A percentile compares a stretch with the other conserved stretches of the same genome.
These are phyloP conservation scores for Pleurotus djamor DNA, from an alignment of 768 basidiomycete genomes.

Conservation along the genomic window DNA sequence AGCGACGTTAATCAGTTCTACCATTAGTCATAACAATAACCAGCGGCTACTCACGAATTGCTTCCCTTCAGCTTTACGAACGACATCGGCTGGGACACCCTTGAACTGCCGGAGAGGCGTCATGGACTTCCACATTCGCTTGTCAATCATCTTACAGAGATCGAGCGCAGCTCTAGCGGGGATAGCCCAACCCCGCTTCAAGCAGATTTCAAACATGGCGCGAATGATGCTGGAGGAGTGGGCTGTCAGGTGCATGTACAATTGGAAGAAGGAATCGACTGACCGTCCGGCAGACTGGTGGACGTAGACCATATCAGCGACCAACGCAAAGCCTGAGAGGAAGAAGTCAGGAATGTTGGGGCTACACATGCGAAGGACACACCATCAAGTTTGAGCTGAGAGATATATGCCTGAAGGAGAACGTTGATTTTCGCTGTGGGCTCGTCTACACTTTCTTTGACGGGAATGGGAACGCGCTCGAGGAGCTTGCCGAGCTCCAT, in stretches of 20 bases:
- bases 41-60: constrained; percentile 70
- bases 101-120: constrained; percentile 96
- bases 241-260: not conserved
- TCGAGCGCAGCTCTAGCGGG: constrained; percentile 90
- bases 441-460: constrained; percentile 96
- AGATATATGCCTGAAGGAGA: constrained; percentile 91
- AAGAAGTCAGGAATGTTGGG: not conserved
- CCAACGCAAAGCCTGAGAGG: not conserved
- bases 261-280: constrained; percentile 13
- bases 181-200: constrained; percentile 97
- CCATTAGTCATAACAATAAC: not conserved
- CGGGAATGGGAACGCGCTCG: constrained; percentile 94
- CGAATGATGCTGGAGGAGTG: constrained; percentile 68
- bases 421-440: constrained; percentile 98
- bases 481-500: constrained; percentile 86
- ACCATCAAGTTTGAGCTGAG: constrained; percentile 90
- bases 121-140: constrained; percentile 96
- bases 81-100: constrained; percentile 80
- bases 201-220: constrained; percentile 96
- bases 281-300: constrained; percentile 95
- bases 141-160: constrained; percentile 95
- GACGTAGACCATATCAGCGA: constrained; percentile 94
- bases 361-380: constrained; percentile 7
- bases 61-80: constrained; percentile 92
- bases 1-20: not conserved